Evolutionary conservation across 2,329 filamentous ascomycete species (phyloP).

Genomic region (Trichoderma hamatum): DNA sequence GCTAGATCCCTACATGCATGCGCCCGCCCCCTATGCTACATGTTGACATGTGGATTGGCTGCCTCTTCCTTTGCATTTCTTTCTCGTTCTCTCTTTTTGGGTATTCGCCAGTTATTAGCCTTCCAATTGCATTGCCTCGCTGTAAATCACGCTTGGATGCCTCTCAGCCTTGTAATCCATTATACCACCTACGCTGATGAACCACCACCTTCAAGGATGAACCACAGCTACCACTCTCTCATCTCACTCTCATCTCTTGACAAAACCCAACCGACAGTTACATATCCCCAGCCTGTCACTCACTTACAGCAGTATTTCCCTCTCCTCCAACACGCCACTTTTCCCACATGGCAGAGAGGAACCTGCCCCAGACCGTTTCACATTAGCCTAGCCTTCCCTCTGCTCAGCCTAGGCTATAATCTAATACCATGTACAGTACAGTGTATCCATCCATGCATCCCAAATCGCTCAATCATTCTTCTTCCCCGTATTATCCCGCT

Average conservation of each 20-base stretch:
- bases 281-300: not conserved
- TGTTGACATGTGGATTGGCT: conserved; percentile 6
- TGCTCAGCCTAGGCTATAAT: not conserved
- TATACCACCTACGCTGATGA: no score
- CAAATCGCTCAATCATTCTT: conserved; percentile 6
- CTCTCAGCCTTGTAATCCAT: not conserved
- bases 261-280: not conserved
- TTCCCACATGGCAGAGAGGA: conserved; percentile 1
- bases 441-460: not conserved
- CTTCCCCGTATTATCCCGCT: not conserved
- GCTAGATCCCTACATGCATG: not conserved
- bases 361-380: conserved; percentile 6
- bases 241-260: not conserved
- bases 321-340: conserved; percentile 4
- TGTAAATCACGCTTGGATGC: not conserved
- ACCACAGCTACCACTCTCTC: not conserved
- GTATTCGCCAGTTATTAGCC: not conserved
- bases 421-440: not conserved
- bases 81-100: not conserved
- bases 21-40: not conserved
- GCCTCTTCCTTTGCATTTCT: not conserved
- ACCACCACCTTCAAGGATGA: no score
- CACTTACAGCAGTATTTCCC: not conserved
- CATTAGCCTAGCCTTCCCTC: not conserved
- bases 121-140: not conserved